Evolutionary conservation across 768 basidiomycete genomes (phyloP).

Genomic region (Phylloporus sp.): DNA sequence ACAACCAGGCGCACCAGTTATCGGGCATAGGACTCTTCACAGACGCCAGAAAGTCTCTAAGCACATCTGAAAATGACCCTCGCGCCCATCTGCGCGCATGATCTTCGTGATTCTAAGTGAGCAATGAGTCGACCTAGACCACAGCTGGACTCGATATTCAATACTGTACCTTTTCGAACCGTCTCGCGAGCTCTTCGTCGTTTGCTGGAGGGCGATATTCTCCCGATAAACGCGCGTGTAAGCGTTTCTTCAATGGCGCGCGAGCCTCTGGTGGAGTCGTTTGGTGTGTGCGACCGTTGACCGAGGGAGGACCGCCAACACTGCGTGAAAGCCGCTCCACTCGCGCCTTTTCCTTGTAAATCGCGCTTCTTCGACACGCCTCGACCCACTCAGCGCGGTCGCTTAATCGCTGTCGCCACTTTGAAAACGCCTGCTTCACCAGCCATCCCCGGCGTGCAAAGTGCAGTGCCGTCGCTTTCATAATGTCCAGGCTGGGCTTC

Average conservation of each 20-base stretch:
- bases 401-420: constrained; percentile 45
- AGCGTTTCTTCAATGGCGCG: constrained; percentile 25
- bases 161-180: constrained; percentile 60
- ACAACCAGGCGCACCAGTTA: constrained; percentile 70
- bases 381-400: constrained; percentile 56
- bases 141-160: neutral
- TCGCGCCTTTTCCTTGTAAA: constrained; percentile 53
- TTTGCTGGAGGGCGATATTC: constrained; percentile 53
- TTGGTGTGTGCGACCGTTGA: constrained; percentile 21
- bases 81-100: constrained; percentile 71
- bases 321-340: constrained; percentile 32
- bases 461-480: constrained; percentile 39
- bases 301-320: neutral
- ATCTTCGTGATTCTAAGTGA: constrained; percentile 62
- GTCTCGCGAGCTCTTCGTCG: constrained; percentile 61
- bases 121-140: neutral
- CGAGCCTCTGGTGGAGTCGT: constrained; percentile 23
- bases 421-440: constrained; percentile 40
- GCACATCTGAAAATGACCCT: constrained; percentile 56
- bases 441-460: constrained; percentile 40
- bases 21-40: constrained; percentile 27
- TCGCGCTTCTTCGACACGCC: constrained; percentile 57
- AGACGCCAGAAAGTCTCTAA: constrained; percentile 37
- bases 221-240: constrained; percentile 33
- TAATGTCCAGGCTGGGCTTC: constrained; percentile 20